A percentile compares a stretch with the other conserved stretches of the same genome.
These are phyloP conservation scores for Rheum nobile DNA, from an alignment of 148 eudicot species.

Conservation along the genomic window DNA sequence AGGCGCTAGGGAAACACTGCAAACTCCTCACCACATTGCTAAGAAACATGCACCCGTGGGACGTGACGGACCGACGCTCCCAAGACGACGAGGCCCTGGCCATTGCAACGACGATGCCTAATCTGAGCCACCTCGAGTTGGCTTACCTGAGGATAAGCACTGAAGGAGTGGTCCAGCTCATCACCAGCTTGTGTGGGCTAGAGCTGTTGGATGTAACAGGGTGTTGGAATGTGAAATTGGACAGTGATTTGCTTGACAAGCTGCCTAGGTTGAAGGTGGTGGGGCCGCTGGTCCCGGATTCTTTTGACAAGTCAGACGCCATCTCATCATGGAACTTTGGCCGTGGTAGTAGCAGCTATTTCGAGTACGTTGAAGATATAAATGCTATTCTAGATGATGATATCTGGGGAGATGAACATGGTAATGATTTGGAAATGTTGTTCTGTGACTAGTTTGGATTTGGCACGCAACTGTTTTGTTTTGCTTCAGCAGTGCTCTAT, in stretches of 20 bases:
- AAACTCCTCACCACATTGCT: constrained; percentile 33
- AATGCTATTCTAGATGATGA: constrained; percentile 26
- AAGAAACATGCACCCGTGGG: constrained; percentile 60
- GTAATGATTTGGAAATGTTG: constrained; percentile 34
- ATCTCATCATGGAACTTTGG: constrained; percentile 24
- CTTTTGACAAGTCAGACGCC: constrained; percentile 17
- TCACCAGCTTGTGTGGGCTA: constrained; percentile 30
- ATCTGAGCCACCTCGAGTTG: constrained; percentile 64
- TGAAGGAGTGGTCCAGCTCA: constrained; percentile 24
- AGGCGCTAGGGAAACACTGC: constrained; percentile 48
- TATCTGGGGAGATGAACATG: constrained; percentile 22
- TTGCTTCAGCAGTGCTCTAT: no score
- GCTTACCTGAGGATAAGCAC: constrained; percentile 50
- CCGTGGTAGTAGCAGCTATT: constrained; percentile 25
- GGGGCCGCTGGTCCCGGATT: constrained; percentile 33
- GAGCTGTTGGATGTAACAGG: constrained; percentile 62
- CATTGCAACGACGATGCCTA: constrained; percentile 63
- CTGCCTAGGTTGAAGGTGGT: constrained; percentile 37
- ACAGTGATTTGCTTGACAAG: constrained; percentile 29
- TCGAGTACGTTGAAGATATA: constrained; percentile 14
- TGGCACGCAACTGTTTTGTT: background rate
- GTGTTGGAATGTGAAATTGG: constrained; percentile 65
- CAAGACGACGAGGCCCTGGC: constrained; percentile 71
- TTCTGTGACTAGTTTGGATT: constrained; percentile 18
- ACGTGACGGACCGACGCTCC: constrained; percentile 27